These are phyloP conservation scores for Hypoxylon rubiginosum DNA, from an alignment of 2,329 filamentous ascomycete species.

Conservation along the genomic window DNA sequence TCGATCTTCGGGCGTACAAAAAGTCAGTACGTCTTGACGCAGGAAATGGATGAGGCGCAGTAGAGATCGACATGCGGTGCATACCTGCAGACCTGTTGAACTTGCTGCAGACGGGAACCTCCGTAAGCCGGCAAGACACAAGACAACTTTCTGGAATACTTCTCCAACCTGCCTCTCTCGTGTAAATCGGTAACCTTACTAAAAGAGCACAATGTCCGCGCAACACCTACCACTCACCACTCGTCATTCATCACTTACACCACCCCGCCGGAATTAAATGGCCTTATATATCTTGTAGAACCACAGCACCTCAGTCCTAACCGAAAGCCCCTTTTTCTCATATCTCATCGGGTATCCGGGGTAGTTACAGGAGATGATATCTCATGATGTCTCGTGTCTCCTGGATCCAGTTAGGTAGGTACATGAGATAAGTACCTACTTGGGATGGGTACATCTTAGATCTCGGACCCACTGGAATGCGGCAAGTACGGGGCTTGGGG, in stretches of 20 bases:
- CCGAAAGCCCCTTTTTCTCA: neutral
- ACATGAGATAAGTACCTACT: too few species aligned
- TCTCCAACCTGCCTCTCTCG: neutral
- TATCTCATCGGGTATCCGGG: neutral
- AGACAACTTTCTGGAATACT: neutral
- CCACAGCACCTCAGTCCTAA: neutral
- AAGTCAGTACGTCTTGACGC: too few species aligned
- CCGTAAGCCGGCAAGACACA: neutral
- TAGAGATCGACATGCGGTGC: neutral
- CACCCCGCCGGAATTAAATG: neutral
- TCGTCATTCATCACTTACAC: too few species aligned
- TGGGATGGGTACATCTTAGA: neutral
- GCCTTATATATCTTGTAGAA: neutral
- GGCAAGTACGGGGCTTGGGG: neutral
- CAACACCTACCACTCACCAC: neutral
- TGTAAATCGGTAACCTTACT: neutral
- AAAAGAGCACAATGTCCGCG: neutral
- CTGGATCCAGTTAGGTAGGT: conserved; percentile 1
- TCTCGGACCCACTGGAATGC: conserved; percentile 16
- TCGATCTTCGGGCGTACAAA: neutral
- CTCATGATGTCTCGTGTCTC: conserved; percentile 1
- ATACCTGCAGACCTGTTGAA: neutral
- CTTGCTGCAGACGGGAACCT: conserved; percentile 1
- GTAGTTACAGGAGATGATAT: neutral
- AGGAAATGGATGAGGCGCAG: neutral